These are phyloP conservation scores for Ceratonia siliqua DNA, from an alignment of 306 rosid genomes.

Conservation along the genomic window DNA sequence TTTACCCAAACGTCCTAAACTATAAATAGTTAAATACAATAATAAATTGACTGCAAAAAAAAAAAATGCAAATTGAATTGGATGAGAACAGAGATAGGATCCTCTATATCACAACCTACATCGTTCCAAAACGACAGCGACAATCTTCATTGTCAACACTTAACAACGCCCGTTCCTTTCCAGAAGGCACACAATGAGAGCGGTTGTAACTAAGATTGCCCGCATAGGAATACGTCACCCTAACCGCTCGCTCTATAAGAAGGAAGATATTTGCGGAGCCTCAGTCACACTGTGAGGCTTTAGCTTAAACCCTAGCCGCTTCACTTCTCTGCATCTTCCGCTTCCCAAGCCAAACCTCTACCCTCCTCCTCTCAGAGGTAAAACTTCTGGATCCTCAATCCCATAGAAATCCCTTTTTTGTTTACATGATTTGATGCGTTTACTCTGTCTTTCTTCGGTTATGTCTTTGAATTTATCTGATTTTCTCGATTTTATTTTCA, in stretches of 20 bases:
- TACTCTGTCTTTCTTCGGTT: background rate
- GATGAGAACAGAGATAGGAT: background rate
- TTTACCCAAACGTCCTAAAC: no score
- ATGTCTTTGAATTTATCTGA: background rate
- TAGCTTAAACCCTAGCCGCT: conserved; percentile 77
- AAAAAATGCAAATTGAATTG: background rate
- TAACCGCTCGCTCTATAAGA: conserved; percentile 12
- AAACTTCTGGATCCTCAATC: conserved; percentile 2
- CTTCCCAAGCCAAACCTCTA: background rate
- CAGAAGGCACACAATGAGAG: background rate
- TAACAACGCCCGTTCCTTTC: background rate
- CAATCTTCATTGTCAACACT: background rate
- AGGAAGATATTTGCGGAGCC: background rate
- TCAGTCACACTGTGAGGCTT: background rate
- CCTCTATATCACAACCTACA: background rate
- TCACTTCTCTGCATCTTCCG: background rate
- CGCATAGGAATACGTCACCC: conserved; percentile 1
- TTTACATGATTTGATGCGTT: background rate
- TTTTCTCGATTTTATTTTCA: background rate
- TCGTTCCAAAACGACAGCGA: no score
- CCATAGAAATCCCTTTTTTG: background rate
- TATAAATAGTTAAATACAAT: no score
- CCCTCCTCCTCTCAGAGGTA: conserved; percentile 33
- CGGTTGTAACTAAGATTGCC: background rate
- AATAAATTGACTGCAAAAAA: background rate